These are phyloP conservation scores for Urochloa ruziziensis DNA, from an alignment of 176 grass and related monocot genomes.

Conservation along the genomic window DNA sequence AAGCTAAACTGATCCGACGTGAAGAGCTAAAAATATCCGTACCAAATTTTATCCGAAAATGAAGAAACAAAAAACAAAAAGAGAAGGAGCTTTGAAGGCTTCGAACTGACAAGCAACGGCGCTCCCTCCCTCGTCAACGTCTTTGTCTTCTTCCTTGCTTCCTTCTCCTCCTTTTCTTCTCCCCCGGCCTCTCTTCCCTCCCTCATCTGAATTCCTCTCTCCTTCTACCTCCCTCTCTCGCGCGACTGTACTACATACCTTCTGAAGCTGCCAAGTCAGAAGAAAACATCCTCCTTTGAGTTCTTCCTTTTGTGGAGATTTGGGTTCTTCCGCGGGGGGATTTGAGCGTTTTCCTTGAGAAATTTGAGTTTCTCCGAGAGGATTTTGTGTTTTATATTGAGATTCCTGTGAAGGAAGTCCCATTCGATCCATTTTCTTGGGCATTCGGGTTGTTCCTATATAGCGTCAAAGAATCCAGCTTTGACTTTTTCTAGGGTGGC, in stretches of 20 bases:
- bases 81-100: conserved; percentile 29
- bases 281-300: background rate
- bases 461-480: conserved; percentile 4
- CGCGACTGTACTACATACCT: background rate
- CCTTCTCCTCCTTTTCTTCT: background rate
- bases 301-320: background rate
- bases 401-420: conserved; percentile 11
- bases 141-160: conserved; percentile 35
- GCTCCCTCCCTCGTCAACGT: conserved; percentile 55
- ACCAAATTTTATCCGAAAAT: background rate
- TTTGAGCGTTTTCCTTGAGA: conserved; percentile 27
- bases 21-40: background rate
- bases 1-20: background rate
- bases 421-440: background rate
- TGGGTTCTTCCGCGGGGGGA: background rate
- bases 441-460: background rate
- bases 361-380: background rate
- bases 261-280: background rate
- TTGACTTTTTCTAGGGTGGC: conserved; percentile 2
- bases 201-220: conserved; percentile 5
- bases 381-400: background rate
- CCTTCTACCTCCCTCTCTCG: background rate
- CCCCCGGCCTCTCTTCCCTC: background rate
- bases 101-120: conserved; percentile 32
- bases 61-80: background rate